phyloP scores from a whole-genome alignment of 2,329 filamentous ascomycete genomes.

The Trichoderma sp. region DNA sequence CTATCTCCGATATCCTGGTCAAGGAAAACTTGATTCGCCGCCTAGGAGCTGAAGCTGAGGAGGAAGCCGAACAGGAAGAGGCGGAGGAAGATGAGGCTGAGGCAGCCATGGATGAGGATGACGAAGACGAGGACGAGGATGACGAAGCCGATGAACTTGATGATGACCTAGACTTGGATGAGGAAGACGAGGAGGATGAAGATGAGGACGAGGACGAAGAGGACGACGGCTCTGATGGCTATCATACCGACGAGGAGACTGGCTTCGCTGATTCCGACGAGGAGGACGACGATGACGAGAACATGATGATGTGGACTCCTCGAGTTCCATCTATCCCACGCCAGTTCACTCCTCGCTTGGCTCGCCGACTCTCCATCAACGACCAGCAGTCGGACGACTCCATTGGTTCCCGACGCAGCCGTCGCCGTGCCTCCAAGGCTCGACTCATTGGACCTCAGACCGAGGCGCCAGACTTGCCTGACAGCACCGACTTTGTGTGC shows the following conservation, averaged over 20 bases:
- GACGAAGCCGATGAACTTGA: constrained; percentile 49
- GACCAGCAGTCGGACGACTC: constrained; percentile 64
- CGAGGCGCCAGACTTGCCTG: constrained; percentile 80
- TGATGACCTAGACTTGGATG: constrained; percentile 45
- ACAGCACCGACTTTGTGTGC: constrained; percentile 99
- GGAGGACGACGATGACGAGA: constrained; percentile 66
- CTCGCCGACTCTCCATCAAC: constrained; percentile 43
- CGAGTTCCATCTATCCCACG: constrained; percentile 42
- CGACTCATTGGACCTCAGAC: constrained; percentile 36
- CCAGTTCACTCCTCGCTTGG: constrained; percentile 39
- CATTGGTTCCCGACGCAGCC: constrained; percentile 47
- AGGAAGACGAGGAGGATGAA: constrained; percentile 34
- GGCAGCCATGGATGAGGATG: constrained; percentile 41
- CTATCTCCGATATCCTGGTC: constrained; percentile 82
- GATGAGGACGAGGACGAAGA: constrained; percentile 56
- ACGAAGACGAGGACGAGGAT: constrained; percentile 51
- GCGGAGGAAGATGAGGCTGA: constrained; percentile 54
- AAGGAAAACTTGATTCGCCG: constrained; percentile 89
- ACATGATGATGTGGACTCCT: constrained; percentile 57
- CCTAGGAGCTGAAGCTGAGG: constrained; percentile 85
- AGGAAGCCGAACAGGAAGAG: constrained; percentile 77
- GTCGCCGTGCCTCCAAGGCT: constrained; percentile 34
- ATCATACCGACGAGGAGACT: constrained; percentile 72
- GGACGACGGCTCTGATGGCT: constrained; percentile 62
- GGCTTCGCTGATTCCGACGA: constrained; percentile 71